Percentiles rank a stretch among this genome's conserved stretches.
These are phyloP conservation scores for Rhytidiadelphus loreus DNA, from an alignment of 225 moss, liverwort and hornwort genomes.

Conservation along the genomic window DNA sequence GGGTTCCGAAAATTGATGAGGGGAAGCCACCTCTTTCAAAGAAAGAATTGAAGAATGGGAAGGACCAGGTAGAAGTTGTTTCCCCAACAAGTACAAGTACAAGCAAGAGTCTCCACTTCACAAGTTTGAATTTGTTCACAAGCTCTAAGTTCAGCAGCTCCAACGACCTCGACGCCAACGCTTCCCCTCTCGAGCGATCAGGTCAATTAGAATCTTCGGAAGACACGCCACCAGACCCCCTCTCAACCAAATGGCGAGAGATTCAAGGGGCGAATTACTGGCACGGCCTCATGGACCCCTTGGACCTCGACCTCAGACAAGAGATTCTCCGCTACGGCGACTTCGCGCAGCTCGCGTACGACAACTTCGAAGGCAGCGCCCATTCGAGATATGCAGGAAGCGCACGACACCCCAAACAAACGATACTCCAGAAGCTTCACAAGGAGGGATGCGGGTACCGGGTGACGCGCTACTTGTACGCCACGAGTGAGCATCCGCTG, in stretches of 20 bases:
- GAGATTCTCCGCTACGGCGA: slow-evolving; percentile 60
- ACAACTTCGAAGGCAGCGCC: slow-evolving; percentile 34
- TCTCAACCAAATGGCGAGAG: slow-evolving; percentile 32
- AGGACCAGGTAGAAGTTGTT: background rate
- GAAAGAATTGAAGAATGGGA: background rate
- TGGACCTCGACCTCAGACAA: slow-evolving; percentile 36
- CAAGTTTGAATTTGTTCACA: slow-evolving; percentile 24
- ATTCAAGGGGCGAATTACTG: slow-evolving; percentile 46
- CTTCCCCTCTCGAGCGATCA: background rate
- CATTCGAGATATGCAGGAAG: slow-evolving; percentile 49
- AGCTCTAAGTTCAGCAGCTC: slow-evolving; percentile 31
- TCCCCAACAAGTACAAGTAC: background rate
- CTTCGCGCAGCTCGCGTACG: slow-evolving; percentile 47
- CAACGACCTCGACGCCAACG: background rate
- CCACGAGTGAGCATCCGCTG: slow-evolving; percentile 13
- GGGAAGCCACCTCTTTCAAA: background rate
- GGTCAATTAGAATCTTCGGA: slow-evolving; percentile 3
- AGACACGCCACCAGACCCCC: background rate
- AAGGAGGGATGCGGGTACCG: slow-evolving; percentile 30
- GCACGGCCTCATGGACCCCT: slow-evolving; percentile 35
- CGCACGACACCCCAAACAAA: slow-evolving; percentile 18
- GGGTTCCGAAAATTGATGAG: background rate
- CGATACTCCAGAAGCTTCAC: slow-evolving; percentile 4
- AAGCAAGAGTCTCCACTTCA: slow-evolving; percentile 31
- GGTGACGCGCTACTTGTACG: slow-evolving; percentile 46